Evolutionary conservation across 2,329 filamentous ascomycete species (phyloP).

Genomic region (Penicillium janthinellum): DNA sequence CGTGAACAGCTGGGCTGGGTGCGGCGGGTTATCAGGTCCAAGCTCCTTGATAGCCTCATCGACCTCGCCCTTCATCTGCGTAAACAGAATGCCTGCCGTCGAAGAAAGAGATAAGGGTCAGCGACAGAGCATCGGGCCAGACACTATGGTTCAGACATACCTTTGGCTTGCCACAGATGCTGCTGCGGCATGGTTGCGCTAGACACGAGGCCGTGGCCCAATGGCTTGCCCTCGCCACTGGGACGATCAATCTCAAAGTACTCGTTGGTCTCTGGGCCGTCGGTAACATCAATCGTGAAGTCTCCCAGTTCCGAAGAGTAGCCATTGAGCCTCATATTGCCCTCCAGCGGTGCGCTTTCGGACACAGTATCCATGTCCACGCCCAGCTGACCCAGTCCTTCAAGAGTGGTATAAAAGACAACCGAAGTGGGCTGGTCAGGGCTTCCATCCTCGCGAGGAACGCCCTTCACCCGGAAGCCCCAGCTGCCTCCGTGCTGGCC

Average conservation of each 20-base stretch:
- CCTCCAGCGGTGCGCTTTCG: constrained; percentile 53
- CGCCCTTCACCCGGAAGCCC: constrained; percentile 85
- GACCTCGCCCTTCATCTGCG: constrained; percentile 64
- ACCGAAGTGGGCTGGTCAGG: constrained; percentile 72
- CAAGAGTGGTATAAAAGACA: constrained; percentile 79
- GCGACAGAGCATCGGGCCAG: not conserved
- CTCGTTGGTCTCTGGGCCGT: constrained; percentile 65
- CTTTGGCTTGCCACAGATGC: constrained; percentile 80
- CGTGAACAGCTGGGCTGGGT: constrained; percentile 83
- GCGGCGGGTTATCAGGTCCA: constrained; percentile 68
- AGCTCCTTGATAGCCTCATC: constrained; percentile 62
- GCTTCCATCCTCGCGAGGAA: constrained; percentile 69
- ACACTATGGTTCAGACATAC: constrained; percentile 42
- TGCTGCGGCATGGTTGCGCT: constrained; percentile 69
- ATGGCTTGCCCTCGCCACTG: constrained; percentile 67
- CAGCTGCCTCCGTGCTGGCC: constrained; percentile 85
- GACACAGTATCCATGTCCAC: constrained; percentile 56
- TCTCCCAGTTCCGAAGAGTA: constrained; percentile 71
- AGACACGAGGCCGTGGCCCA: constrained; percentile 74
- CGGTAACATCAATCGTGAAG: constrained; percentile 76
- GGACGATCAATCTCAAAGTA: constrained; percentile 61
- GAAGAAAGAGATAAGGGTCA: not conserved
- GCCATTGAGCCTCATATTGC: constrained; percentile 70
- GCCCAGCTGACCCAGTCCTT: constrained; percentile 70
- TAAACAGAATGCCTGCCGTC: constrained; percentile 58